Percentiles rank a stretch among this genome's conserved stretches.
Conservation (phyloP, 2,329 filamentous ascomycete species). For the Nannizziopsis arthrosporioides region DNA sequence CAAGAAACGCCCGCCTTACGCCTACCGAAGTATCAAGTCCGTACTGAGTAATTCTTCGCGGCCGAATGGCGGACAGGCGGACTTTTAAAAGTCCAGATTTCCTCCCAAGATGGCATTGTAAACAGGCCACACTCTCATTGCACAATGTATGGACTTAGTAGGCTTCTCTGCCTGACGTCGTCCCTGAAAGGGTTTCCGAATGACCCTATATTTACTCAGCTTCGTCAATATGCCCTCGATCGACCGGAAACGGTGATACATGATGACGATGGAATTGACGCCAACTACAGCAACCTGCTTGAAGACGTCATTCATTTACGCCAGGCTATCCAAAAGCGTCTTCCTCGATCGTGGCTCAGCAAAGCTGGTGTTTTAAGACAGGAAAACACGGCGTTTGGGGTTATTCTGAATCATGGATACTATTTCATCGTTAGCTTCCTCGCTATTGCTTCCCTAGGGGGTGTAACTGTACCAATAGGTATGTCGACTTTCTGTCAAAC, state of each 20-base stretch:
- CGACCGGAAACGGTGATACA: conserved; percentile 7
- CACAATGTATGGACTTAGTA: too few species aligned
- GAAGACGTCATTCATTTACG: conserved; percentile 37
- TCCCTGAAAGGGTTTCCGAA: conserved; percentile 8
- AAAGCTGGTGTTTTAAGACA: conserved; percentile 30
- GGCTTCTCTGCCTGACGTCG: too few species aligned
- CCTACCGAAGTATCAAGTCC: too few species aligned
- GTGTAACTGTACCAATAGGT: conserved; percentile 36
- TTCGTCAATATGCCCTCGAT: not conserved
- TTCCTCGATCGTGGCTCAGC: conserved; percentile 22
- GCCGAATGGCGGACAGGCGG: too few species aligned
- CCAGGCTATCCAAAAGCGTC: conserved; percentile 23
- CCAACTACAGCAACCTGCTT: conserved; percentile 34
- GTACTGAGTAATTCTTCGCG: too few species aligned
- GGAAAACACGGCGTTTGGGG: conserved; percentile 24
- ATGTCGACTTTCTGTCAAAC: not conserved
- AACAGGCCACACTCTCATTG: too few species aligned
- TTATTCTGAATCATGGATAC: conserved; percentile 37
- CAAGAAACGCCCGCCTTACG: too few species aligned
- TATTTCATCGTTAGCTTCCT: conserved; percentile 39
- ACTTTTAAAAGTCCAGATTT: too few species aligned
- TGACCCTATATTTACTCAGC: conserved; percentile 10
- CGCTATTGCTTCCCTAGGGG: conserved; percentile 37
- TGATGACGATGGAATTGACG: conserved; percentile 10
- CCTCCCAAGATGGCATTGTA: too few species aligned